phyloP scores from a whole-genome alignment of 1,139 yeast species.

The Debaryomyces robertsiae region DNA sequence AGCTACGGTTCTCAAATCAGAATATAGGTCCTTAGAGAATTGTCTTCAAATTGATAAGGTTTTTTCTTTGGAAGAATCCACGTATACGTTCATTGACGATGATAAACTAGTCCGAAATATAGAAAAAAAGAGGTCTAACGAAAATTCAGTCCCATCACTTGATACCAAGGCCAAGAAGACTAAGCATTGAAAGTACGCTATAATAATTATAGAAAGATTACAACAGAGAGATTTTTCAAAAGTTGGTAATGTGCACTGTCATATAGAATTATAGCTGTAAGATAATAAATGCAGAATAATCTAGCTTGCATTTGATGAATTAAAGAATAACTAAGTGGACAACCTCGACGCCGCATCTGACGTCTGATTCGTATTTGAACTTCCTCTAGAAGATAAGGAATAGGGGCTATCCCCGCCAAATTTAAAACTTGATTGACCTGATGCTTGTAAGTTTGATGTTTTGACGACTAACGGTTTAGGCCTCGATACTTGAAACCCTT shows the following conservation, averaged over 20 bases:
- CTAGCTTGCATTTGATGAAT: no score
- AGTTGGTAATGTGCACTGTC: no score
- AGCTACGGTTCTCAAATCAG: constrained; percentile 54
- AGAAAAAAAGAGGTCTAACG: constrained; percentile 49
- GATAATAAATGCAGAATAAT: no score
- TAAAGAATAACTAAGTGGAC: background rate
- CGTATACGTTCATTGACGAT: constrained; percentile 52
- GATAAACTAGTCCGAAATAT: constrained; percentile 59
- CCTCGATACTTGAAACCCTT: constrained; percentile 46
- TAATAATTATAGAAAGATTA: no score
- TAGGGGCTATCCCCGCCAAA: background rate
- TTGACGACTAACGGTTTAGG: constrained; percentile 44
- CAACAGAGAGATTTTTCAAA: no score
- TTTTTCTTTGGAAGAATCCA: constrained; percentile 24
- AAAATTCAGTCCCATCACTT: constrained; percentile 17
- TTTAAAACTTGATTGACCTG: background rate
- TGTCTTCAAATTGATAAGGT: constrained; percentile 40
- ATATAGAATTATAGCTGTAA: no score
- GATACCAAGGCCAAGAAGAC: no score
- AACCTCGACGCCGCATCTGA: background rate
- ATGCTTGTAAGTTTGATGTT: constrained; percentile 13
- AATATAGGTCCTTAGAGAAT: constrained; percentile 48
- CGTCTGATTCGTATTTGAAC: background rate
- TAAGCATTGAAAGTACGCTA: background rate
- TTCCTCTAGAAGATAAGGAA: no score